phyloP scores from a whole-genome alignment of 768 basidiomycete species.

The Porphyrellus cyaneotinctus region DNA sequence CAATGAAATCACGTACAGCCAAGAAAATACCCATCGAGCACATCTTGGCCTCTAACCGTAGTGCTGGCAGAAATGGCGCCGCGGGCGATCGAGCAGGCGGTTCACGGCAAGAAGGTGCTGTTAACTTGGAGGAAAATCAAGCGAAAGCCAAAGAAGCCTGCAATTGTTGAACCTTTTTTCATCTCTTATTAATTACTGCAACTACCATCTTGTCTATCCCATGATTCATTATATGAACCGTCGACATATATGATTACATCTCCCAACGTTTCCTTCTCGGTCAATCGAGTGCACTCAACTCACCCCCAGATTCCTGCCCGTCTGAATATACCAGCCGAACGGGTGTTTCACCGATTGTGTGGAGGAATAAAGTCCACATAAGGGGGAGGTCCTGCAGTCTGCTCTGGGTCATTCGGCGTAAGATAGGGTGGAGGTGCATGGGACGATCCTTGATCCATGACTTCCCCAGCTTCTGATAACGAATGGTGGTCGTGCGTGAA shows the following conservation, averaged over 20 bases:
- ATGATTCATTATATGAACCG: slow-evolving; percentile 18
- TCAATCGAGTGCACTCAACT: no score
- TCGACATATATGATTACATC: slow-evolving; percentile 26
- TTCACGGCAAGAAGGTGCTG: slow-evolving; percentile 48
- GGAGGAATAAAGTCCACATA: slow-evolving; percentile 48
- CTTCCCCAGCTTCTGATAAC: slow-evolving; percentile 31
- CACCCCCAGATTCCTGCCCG: no score
- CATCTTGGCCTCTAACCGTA: slow-evolving; percentile 80
- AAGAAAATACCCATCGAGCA: slow-evolving; percentile 92
- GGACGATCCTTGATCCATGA: slow-evolving; percentile 34
- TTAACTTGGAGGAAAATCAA: slow-evolving; percentile 67
- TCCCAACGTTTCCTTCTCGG: slow-evolving; percentile 13
- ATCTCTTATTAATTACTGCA: slow-evolving; percentile 13
- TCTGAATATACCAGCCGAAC: not conserved
- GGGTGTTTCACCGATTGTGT: slow-evolving; percentile 12
- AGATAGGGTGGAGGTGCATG: slow-evolving; percentile 79
- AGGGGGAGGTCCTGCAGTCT: slow-evolving; percentile 55
- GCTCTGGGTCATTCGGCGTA: slow-evolving; percentile 48
- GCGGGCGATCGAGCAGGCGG: slow-evolving; percentile 49
- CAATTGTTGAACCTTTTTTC: slow-evolving; percentile 60
- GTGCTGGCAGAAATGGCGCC: slow-evolving; percentile 57
- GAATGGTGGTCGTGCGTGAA: slow-evolving; percentile 29
- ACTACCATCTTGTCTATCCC: slow-evolving; percentile 18
- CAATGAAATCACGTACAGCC: slow-evolving; percentile 39
- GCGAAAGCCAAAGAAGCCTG: slow-evolving; percentile 71